Percentiles rank a stretch among this genome's conserved stretches.
phyloP scores from a whole-genome alignment of 2,329 filamentous ascomycete genomes.

The Fusarium miscanthi region DNA sequence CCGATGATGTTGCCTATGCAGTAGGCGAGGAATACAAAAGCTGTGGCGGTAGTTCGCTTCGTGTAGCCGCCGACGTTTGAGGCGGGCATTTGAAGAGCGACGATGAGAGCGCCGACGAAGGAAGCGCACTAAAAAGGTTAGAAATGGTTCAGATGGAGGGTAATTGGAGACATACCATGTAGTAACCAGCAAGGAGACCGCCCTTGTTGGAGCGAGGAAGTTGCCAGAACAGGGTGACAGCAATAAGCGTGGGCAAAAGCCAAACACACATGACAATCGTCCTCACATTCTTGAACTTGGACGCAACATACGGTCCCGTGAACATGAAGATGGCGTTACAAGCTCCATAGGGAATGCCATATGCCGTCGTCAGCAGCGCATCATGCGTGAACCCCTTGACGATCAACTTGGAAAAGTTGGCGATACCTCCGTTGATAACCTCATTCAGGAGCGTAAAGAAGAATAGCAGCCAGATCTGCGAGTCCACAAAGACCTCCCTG shows the following conservation, averaged over 20 bases:
- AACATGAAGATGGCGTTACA: slow-evolving; percentile 66
- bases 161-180: slow-evolving; percentile 50
- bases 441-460: slow-evolving; percentile 68
- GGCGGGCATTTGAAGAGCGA: slow-evolving; percentile 65
- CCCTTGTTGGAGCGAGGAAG: slow-evolving; percentile 55
- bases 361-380: slow-evolving; percentile 56
- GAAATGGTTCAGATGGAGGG: accelerated
- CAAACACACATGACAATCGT: slow-evolving; percentile 65
- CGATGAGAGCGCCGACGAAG: slow-evolving; percentile 64
- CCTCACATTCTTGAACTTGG: slow-evolving; percentile 60
- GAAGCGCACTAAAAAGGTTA: slow-evolving; percentile 47
- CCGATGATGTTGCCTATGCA: slow-evolving; percentile 49
- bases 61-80: slow-evolving; percentile 62
- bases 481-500: slow-evolving; percentile 59
- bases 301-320: slow-evolving; percentile 62
- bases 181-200: slow-evolving; percentile 64
- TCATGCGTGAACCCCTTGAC: slow-evolving; percentile 59
- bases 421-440: slow-evolving; percentile 64
- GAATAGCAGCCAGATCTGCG: slow-evolving; percentile 63
- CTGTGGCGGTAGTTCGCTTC: slow-evolving; percentile 59
- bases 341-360: slow-evolving; percentile 65
- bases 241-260: slow-evolving; percentile 62
- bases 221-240: slow-evolving; percentile 62
- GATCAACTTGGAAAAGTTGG: slow-evolving; percentile 66
- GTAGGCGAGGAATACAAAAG: slow-evolving; percentile 60